Conservation (phyloP, 805 yeast genomes). For the Henningerozyma blattae region DNA sequence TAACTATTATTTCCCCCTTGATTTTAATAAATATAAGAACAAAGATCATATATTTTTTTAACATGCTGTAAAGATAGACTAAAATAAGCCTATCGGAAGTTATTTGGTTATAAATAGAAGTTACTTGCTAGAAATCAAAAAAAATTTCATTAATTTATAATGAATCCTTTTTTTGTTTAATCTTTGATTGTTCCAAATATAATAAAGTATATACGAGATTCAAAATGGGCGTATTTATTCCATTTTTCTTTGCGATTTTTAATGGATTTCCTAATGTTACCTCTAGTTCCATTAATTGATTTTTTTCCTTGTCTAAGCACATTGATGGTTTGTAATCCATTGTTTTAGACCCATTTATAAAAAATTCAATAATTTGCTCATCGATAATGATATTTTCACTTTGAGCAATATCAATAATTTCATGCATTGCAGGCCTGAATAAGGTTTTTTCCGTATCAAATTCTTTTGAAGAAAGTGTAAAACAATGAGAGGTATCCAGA, state of each 20-base stretch:
- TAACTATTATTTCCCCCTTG: no score
- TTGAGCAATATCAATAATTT: slow-evolving; percentile 45
- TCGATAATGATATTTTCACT: slow-evolving; percentile 48
- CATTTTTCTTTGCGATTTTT: slow-evolving; percentile 32
- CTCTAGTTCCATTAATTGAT: slow-evolving; percentile 58
- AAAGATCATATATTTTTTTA: no score
- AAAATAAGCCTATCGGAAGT: no score
- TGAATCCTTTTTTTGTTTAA: slow-evolving; percentile 45
- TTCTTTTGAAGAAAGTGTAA: slow-evolving; percentile 29
- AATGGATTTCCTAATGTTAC: slow-evolving; percentile 60
- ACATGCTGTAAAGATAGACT: no score
- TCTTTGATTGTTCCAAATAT: slow-evolving; percentile 45
- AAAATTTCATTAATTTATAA: no score
- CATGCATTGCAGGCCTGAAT: slow-evolving; percentile 49
- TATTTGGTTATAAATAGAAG: no score
- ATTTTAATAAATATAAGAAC: no score
- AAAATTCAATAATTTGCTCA: slow-evolving; percentile 32
- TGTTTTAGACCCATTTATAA: slow-evolving; percentile 42
- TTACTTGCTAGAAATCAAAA: no score
- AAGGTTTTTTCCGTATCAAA: slow-evolving; percentile 21
- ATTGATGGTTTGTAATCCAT: slow-evolving; percentile 52
- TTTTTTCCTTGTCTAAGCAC: slow-evolving; percentile 51
- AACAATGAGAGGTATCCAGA: slow-evolving; percentile 42
- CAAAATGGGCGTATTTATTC: slow-evolving; percentile 48
- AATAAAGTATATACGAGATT: slow-evolving; percentile 45